Evolutionary conservation across 257 asterid genomes (phyloP), one percentile per base, ranked within the genome.

Genomic region (Leptodermis oblonga): DNA sequence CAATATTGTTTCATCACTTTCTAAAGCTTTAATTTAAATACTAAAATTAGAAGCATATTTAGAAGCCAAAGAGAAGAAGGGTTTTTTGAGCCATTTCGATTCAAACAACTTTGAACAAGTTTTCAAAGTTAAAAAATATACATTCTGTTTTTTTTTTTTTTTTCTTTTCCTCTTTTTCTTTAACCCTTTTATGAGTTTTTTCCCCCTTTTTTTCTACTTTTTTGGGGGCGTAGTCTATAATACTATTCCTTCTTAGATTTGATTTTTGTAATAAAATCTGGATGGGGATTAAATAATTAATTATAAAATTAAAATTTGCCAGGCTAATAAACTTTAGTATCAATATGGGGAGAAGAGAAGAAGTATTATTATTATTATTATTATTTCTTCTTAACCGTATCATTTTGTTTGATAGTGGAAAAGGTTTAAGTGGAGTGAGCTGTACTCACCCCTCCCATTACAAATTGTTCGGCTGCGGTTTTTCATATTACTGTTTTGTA

Each of bases 341-440:
- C 54, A 64, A 49, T 63, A 69, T 56, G 26, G 48, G 76, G 10
- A 10, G 49, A 13, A 43, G 58, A 66, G n/a, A n/a, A n/a, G n/a
- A n/a, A 46, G 30, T 45, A 37, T 51, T 67, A 62, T 14, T 48
- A 28, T n/a, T n/a, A n/a, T n/a, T n/a, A n/a, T n/a, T n/a, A n/a
- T n/a, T n/a, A n/a, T n/a, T 49, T 45, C 69, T 59, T 70, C 59
- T 59, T 70, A 58, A 56, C 18, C 22, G 53, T 51, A 62, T 25
- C 45, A 42, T 71, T 58, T 43, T 72, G 68, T 74, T 60, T 74
- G 74, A 33, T 74, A 67, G 60, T 62, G 41, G 68, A 75, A 46
- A 45, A 70, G 71, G 49, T n/a, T n/a, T 70, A 68, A 78, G 73
- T 75, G 73, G 81, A 72, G 74, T 80, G 84, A 80, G 82, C 79